Evolutionary conservation across 2,329 filamentous ascomycete genomes (phyloP).

Genomic region (Colletotrichum sp.): DNA sequence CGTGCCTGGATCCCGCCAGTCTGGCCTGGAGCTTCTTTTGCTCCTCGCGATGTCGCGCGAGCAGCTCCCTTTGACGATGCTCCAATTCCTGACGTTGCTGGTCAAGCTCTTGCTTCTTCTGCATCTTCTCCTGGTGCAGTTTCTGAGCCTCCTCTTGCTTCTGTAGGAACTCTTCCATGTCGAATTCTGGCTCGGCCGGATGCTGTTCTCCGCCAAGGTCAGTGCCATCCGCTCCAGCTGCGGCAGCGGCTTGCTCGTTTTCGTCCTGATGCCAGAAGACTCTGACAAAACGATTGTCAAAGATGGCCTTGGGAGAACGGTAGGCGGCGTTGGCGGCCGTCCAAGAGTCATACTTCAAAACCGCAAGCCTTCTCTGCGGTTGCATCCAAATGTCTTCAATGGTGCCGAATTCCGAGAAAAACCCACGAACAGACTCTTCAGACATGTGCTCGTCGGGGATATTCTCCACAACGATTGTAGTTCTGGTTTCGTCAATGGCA

Average conservation of each 20-base stretch:
- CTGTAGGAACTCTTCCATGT: conserved; percentile 71
- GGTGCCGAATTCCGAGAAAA: conserved; percentile 75
- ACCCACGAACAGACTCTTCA: conserved; percentile 68
- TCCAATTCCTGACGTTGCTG: conserved; percentile 68
- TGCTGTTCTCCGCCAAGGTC: neutral
- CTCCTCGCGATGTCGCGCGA: conserved; percentile 69
- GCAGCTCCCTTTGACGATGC: conserved; percentile 64
- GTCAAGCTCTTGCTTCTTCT: conserved; percentile 67
- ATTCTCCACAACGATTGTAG: conserved; percentile 76
- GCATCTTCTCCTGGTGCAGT: conserved; percentile 67
- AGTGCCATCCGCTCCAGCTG: conserved; percentile 26
- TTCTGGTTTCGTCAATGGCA: conserved; percentile 65
- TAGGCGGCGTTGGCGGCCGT: conserved; percentile 73
- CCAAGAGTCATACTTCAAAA: conserved; percentile 73
- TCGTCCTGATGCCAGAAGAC: conserved; percentile 77
- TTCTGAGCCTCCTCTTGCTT: conserved; percentile 77
- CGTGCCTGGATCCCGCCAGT: conserved; percentile 58
- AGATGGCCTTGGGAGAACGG: conserved; percentile 78
- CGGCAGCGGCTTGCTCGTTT: conserved; percentile 35
- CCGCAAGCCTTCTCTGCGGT: conserved; percentile 68
- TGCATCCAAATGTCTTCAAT: conserved; percentile 70
- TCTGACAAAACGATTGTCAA: conserved; percentile 86
- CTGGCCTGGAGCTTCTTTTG: conserved; percentile 66
- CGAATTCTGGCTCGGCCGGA: conserved; percentile 58
- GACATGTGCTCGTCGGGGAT: conserved; percentile 75